Base-by-base conservation (phyloP, 1,284 basidiomycete genomes). In the Porodaedalea pini region DNA sequence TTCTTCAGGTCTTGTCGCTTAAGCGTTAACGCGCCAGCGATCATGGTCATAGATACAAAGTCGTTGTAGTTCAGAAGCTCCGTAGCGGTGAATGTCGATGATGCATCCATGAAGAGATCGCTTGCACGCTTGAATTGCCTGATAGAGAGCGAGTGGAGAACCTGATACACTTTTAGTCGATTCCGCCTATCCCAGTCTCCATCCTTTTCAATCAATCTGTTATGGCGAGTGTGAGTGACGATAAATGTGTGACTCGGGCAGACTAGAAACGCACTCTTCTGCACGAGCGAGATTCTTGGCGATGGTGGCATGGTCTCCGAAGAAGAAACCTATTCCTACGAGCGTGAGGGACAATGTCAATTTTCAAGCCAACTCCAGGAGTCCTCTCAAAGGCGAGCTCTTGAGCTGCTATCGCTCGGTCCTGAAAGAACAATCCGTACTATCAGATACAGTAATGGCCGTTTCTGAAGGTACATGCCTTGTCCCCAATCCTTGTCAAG, bases 181-280 rank as follows among this genome's bases (percentile, higher is more conserved):
- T 98, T 99, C 31, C 94, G 83, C 56, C 97, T 80, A 71, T 99
- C 96, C 96, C 96, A 99, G 72, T 99, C 96, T 47, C 97, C 96
- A 1, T 96, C 96, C 69, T 94, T 85, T 66, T 98, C 94, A 51
- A 98, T 90, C 34, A 98, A 76, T 61, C 92, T 95, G 67, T 3
- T 25, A 40, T 57, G 45, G 21, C 34, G 19, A 39, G 40, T 37
- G 57, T 49, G 4, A 44, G 31, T 27, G 44, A 21, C n/a, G 17
- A 29, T n/a, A 44, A 0, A 39, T 17, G 32, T 31, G 45, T 29
- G 23, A 27, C n/a, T n/a, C n/a, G n/a, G n/a, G n/a, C n/a, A 15
- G 23, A 29, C 7, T 7, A n/a, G 13, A 44, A 27, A 31, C 3
- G 77, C 85, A 94, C 90, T 86, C 82, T 66, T 94, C 89, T 0